Base-by-base conservation (phyloP, 2,329 filamentous ascomycete genomes). In the Neospermospora avenae region DNA sequence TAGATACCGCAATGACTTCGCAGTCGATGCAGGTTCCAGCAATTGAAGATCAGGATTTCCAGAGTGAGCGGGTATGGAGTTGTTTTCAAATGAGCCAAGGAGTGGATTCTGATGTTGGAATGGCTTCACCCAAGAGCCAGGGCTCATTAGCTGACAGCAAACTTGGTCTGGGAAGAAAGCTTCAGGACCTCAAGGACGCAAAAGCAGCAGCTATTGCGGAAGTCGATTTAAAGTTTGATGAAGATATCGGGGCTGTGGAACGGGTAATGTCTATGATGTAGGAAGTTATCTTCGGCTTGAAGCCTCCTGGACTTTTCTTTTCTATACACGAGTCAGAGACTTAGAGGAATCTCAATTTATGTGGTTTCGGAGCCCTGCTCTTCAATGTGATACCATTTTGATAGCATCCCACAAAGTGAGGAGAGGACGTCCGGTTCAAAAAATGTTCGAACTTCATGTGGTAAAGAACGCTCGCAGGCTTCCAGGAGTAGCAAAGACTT, bases 181-280 rank as follows among this genome's bases (percentile, higher is more conserved):
- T 64, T n/a, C 45, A 57, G 20, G 55, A 65, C 24, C 20, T 65
- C 10, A 56, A 60, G 31, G 24, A 8, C 7, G 49, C 25, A n/a
- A 65, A 61, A 45, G 35, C 25, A 14, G 25, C 28, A 39, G 55
- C 57, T 4, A 31, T 60, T 37, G 48, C 48, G 13, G 31, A 35
- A 34, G n/a, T 51, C 8, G 18, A n/a, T 8, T 35, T 48, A 11
- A 60, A 53, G 31, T 58, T 58, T 44, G 58, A 65, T 34, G 58
- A 53, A 11, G 63, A 65, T 25, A 63, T 65, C 13, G 57, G 42
- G 5, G 63, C 63, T 34, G 34, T 63, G 57, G 60, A 62, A 44
- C 51, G 58, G 22, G 58, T 65, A 5, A 20, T 65, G n/a, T 56
- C 59, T 41, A 51, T 60, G 18, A 52, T 31, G 3, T 51, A 39